Evolutionary conservation across 768 basidiomycete genomes (phyloP).

Genomic region (Multifurca ochricompacta): DNA sequence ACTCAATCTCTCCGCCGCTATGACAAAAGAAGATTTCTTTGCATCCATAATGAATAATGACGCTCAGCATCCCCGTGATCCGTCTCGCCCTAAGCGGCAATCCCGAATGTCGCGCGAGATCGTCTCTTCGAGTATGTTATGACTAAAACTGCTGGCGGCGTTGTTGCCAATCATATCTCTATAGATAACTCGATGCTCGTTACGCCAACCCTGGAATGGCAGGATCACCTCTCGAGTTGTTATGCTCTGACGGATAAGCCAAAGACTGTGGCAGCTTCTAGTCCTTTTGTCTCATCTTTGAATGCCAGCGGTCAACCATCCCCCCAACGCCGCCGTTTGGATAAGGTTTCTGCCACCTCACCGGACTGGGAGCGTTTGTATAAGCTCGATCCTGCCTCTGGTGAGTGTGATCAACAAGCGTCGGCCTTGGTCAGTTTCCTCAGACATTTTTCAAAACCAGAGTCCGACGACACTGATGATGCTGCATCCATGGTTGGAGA

Average conservation of each 20-base stretch:
- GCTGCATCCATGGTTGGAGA: slow-evolving; percentile 56
- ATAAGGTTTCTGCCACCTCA: slow-evolving; percentile 26
- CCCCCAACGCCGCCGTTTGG: slow-evolving; percentile 42
- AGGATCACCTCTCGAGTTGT: slow-evolving; percentile 57
- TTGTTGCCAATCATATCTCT: background rate
- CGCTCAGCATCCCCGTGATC: slow-evolving; percentile 39
- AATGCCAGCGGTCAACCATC: slow-evolving; percentile 26
- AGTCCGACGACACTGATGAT: slow-evolving; percentile 26
- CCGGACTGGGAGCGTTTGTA: slow-evolving; percentile 57
- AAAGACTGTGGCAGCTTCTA: background rate
- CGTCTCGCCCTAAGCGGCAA: slow-evolving; percentile 58
- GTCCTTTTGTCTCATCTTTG: slow-evolving; percentile 1
- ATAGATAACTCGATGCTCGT: slow-evolving; percentile 55
- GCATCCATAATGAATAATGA: slow-evolving; percentile 62
- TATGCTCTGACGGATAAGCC: slow-evolving; percentile 30
- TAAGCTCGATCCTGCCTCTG: slow-evolving; percentile 37
- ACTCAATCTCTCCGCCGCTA: slow-evolving; percentile 47
- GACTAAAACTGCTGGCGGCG: background rate
- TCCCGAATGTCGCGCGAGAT: slow-evolving; percentile 74
- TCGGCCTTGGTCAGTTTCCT: background rate
- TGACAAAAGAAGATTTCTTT: slow-evolving; percentile 73
- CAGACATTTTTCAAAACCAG: slow-evolving; percentile 8
- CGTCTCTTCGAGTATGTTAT: slow-evolving; percentile 57
- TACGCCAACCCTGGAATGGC: slow-evolving; percentile 70
- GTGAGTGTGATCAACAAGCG: background rate